Evolutionary conservation across 331 rosid genomes (phyloP).

Genomic region (Quercus lobata): DNA sequence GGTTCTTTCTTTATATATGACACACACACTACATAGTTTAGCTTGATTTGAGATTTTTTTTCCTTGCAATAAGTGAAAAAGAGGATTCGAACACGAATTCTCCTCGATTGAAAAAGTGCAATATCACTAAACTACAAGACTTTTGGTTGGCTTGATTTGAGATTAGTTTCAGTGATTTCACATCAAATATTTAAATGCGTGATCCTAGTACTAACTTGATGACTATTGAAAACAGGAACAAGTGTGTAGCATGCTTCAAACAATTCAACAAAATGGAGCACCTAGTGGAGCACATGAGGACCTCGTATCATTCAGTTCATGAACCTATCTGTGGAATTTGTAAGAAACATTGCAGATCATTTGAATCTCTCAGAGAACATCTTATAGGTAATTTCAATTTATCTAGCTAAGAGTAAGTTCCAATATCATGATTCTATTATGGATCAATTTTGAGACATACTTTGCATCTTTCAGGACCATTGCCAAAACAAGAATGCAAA

Average conservation of each 20-base stretch:
- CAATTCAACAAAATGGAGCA: slow-evolving; percentile 91
- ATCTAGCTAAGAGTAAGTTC: neutral
- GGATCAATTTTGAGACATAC: neutral
- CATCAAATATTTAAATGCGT: neutral
- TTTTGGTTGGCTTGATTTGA: neutral
- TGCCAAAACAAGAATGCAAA: slow-evolving; percentile 89
- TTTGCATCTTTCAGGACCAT: slow-evolving; percentile 48
- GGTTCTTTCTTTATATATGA: slow-evolving; percentile 11
- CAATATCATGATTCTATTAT: neutral
- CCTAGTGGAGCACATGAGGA: slow-evolving; percentile 96
- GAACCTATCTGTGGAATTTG: slow-evolving; percentile 90
- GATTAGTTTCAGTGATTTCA: neutral
- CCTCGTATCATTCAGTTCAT: slow-evolving; percentile 82
- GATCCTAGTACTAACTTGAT: neutral
- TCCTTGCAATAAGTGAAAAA: no score
- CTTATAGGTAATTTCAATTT: slow-evolving; percentile 52
- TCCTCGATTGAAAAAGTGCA: no score
- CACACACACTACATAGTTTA: neutral
- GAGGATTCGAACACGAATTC: no score
- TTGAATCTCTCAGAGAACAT: slow-evolving; percentile 94
- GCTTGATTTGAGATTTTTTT: no score
- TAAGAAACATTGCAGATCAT: slow-evolving; percentile 83
- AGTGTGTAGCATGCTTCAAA: slow-evolving; percentile 89
- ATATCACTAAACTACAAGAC: no score
- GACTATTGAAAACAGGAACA: slow-evolving; percentile 48